phyloP scores from a whole-genome alignment of 192 early-diverging fungal species.

The Linnemannia hyalina region DNA sequence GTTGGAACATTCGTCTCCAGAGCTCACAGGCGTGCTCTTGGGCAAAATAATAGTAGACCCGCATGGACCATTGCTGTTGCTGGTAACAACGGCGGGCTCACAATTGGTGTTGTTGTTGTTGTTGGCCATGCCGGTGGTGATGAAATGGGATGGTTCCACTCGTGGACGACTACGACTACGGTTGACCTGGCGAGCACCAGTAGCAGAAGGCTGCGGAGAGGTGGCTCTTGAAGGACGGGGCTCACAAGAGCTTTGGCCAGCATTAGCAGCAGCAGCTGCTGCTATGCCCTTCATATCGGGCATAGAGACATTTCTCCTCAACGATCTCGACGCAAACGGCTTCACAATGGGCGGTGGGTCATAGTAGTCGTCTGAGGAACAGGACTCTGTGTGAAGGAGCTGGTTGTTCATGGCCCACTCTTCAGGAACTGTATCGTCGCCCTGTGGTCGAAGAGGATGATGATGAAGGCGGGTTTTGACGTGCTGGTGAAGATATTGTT shows the following conservation, averaged over 20 bases:
- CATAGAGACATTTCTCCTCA: conserved; percentile 8
- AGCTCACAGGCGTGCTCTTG: neutral
- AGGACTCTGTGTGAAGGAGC: conserved; percentile 10
- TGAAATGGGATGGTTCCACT: conserved; percentile 25
- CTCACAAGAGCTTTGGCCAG: neutral
- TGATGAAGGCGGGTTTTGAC: conserved; percentile 1
- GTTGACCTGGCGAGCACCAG: neutral
- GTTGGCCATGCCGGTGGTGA: neutral
- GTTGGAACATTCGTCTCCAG: neutral
- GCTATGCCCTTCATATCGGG: conserved; percentile 17
- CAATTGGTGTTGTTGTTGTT: neutral
- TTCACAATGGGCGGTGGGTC: neutral
- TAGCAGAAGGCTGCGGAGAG: conserved; percentile 9
- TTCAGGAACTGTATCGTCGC: neutral
- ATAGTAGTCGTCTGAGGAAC: neutral
- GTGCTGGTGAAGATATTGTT: neutral
- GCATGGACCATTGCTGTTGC: no score
- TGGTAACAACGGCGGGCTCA: neutral
- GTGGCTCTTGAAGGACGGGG: neutral
- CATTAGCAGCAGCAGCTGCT: neutral
- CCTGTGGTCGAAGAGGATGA: neutral
- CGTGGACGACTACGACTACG: conserved; percentile 25
- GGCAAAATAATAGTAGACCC: neutral
- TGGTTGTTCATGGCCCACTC: conserved; percentile 30
- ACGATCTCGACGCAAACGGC: neutral